Conservation (phyloP, 305 asterid species). For the Fraxinus greggii region DNA sequence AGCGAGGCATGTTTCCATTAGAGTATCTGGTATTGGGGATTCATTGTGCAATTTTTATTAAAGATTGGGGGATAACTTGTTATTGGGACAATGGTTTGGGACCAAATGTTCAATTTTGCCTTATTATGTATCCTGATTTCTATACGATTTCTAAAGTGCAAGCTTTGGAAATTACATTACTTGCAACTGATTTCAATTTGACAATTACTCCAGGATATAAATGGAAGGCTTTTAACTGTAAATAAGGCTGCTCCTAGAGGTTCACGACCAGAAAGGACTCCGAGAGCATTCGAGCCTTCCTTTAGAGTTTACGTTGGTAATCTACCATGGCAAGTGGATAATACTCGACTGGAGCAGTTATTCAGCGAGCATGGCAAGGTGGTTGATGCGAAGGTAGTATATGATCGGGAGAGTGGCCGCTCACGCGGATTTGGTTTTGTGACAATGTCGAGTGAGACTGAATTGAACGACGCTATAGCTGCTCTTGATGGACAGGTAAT, state of each 20-base stretch:
- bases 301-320: constrained; percentile 82
- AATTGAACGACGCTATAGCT: constrained; percentile 85
- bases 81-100: background rate
- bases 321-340: constrained; percentile 82
- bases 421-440: constrained; percentile 99
- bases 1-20: background rate
- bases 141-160: background rate
- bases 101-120: constrained; percentile 24
- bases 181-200: constrained; percentile 16
- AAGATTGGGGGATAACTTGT: background rate
- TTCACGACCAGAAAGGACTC: constrained; percentile 60
- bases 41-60: background rate
- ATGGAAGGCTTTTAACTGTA: constrained; percentile 77
- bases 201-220: constrained; percentile 51
- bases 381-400: constrained; percentile 66
- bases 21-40: background rate
- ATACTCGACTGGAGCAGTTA: constrained; percentile 62
- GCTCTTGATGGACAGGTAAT: constrained; percentile 94
- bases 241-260: constrained; percentile 93
- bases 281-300: constrained; percentile 55
- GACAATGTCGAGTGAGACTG: constrained; percentile 67
- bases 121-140: background rate
- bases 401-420: constrained; percentile 68
- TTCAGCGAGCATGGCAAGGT: constrained; percentile 94
- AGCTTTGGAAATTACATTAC: background rate